Conservation (phyloP, 345 rosid genomes). For the Eucalyptus guilfoylei region DNA sequence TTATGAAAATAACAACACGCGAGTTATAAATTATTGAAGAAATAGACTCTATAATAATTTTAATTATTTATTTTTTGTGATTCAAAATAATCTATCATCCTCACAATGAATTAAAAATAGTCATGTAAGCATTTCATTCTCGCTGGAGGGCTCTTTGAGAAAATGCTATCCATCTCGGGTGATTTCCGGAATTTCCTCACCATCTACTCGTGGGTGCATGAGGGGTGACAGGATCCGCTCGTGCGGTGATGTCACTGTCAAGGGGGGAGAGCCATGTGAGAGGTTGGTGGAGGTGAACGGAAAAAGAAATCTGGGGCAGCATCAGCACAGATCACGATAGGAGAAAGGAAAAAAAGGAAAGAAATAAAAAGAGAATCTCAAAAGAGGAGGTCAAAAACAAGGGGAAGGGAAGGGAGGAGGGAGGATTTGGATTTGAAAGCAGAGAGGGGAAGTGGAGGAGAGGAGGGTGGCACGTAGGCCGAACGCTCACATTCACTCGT, state of each 20-base stretch:
- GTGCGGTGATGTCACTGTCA: neutral
- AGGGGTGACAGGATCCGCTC: neutral
- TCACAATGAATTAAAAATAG: too few relatives aligned
- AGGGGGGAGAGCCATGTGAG: neutral
- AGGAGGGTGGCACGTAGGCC: neutral
- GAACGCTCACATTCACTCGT: neutral
- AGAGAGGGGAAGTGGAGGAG: rapidly evolving
- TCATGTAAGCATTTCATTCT: too few relatives aligned
- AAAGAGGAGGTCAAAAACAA: too few relatives aligned
- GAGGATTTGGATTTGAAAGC: neutral
- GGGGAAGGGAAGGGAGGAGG: neutral
- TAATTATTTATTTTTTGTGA: too few relatives aligned
- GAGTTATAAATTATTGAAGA: too few relatives aligned
- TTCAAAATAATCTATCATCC: too few relatives aligned
- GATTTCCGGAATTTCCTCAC: neutral
- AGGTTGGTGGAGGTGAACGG: neutral
- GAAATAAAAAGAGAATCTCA: neutral
- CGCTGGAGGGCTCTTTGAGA: neutral
- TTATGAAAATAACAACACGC: too few relatives aligned
- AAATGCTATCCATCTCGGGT: neutral
- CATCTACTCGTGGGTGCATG: too few relatives aligned
- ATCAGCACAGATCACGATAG: neutral
- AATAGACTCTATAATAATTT: too few relatives aligned
- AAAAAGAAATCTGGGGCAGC: neutral
- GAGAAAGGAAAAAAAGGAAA: neutral